These are phyloP conservation scores for Cladosporium oxysporum DNA, from an alignment of 2,329 filamentous ascomycete genomes.

Conservation along the genomic window DNA sequence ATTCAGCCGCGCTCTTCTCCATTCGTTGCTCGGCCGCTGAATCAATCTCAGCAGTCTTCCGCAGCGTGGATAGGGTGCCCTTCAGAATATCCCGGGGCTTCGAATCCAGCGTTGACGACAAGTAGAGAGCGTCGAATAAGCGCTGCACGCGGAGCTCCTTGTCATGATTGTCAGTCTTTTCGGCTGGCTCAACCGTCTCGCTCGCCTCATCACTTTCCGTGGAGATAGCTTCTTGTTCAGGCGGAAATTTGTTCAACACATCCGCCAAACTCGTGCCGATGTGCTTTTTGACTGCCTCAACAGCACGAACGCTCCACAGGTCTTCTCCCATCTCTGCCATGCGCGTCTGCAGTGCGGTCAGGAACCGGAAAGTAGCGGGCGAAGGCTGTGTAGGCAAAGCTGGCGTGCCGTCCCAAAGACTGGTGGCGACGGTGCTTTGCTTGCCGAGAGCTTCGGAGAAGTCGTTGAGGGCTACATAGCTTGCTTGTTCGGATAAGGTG, in stretches of 20 bases:
- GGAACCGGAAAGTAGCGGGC: conserved; percentile 69
- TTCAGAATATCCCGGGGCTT: background rate
- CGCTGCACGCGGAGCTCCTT: conserved; percentile 38
- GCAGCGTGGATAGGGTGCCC: background rate
- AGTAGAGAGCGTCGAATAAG: conserved; percentile 47
- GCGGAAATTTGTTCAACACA: conserved; percentile 37
- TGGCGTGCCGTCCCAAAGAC: conserved; percentile 76
- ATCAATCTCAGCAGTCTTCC: conserved; percentile 38
- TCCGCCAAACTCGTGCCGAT: conserved; percentile 55
- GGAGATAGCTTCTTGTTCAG: background rate
- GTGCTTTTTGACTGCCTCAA: conserved; percentile 62
- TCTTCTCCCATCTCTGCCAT: conserved; percentile 76
- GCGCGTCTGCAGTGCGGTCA: conserved; percentile 63
- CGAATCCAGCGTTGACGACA: conserved; percentile 29
- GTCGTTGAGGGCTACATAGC: conserved; percentile 35
- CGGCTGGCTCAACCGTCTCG: conserved; percentile 8
- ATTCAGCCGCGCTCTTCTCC: conserved; percentile 66
- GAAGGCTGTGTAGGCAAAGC: conserved; percentile 75
- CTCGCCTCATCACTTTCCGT: conserved; percentile 22
- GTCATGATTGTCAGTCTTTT: conserved; percentile 18
- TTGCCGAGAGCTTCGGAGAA: conserved; percentile 66
- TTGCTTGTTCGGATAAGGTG: conserved; percentile 8
- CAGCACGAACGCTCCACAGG: conserved; percentile 74
- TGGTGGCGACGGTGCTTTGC: conserved; percentile 49
- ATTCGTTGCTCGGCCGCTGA: conserved; percentile 56